Percentiles rank a stretch among this genome's conserved stretches.
Conservation (phyloP, 2,329 filamentous ascomycete species). For the Cladosporium sp. region DNA sequence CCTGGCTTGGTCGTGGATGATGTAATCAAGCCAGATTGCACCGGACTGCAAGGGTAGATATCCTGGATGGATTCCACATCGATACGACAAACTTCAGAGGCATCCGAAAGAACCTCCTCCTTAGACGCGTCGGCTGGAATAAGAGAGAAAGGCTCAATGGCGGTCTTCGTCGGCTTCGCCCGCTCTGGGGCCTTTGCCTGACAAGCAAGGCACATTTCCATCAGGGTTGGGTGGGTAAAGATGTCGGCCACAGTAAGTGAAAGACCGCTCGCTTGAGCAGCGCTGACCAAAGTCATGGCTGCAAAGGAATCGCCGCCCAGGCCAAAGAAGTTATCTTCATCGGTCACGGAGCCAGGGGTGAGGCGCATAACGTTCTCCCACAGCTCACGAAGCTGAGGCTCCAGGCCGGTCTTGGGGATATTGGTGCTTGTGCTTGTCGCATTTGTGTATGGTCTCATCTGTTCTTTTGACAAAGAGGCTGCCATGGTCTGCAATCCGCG, state of each 20-base stretch:
- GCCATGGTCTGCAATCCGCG: constrained; percentile 9
- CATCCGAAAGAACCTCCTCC: constrained; percentile 8
- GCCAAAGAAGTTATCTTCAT: constrained; percentile 40
- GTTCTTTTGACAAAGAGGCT: not conserved
- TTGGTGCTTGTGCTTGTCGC: not conserved
- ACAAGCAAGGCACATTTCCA: constrained; percentile 11
- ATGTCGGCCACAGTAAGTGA: constrained; percentile 35
- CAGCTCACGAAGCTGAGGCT: constrained; percentile 30
- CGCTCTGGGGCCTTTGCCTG: constrained; percentile 1
- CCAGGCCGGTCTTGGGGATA: constrained; percentile 14
- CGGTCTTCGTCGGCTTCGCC: not conserved
- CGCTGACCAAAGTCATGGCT: constrained; percentile 42
- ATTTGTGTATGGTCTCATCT: constrained; percentile 2
- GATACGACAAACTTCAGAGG: constrained; percentile 13
- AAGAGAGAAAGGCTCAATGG: constrained; percentile 8
- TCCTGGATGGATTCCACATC: constrained; percentile 31
- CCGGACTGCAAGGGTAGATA: constrained; percentile 39
- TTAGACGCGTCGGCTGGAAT: constrained; percentile 3
- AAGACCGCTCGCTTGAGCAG: constrained; percentile 31
- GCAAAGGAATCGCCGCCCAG: constrained; percentile 44
- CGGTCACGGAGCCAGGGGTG: constrained; percentile 15
- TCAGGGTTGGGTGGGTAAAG: constrained; percentile 31
- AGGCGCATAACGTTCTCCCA: constrained; percentile 29
- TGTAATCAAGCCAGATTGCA: constrained; percentile 39
- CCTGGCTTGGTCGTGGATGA: constrained; percentile 13